Evolutionary conservation across 169 alveolate species (phyloP).

Genomic region (Cryptosporidium canis): DNA sequence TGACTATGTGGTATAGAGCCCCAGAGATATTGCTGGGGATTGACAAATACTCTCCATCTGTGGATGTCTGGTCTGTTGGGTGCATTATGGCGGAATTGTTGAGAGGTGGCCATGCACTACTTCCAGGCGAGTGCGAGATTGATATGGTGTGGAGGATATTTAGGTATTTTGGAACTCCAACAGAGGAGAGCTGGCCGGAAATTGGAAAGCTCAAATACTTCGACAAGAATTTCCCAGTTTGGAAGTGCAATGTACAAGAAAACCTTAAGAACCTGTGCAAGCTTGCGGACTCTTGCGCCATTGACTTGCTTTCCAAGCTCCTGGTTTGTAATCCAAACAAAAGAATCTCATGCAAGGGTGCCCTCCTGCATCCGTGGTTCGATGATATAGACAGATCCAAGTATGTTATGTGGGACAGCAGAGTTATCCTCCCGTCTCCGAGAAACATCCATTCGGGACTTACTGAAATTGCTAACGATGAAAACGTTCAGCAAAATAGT

Average conservation of each 20-base stretch:
- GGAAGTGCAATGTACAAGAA: slow-evolving; percentile 46
- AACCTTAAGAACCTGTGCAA: slow-evolving; percentile 52
- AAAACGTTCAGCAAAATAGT: slow-evolving; percentile 53
- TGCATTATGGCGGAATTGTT: slow-evolving; percentile 87
- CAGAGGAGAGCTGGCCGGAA: slow-evolving; percentile 86
- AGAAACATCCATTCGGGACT: not conserved
- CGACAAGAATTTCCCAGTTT: slow-evolving; percentile 64
- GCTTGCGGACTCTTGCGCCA: slow-evolving; percentile 62
- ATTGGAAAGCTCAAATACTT: slow-evolving; percentile 52
- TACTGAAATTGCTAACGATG: slow-evolving; percentile 50
- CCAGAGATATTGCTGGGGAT: slow-evolving; percentile 90
- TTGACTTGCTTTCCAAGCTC: slow-evolving; percentile 73
- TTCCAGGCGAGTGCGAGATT: slow-evolving; percentile 87
- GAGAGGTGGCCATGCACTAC: slow-evolving; percentile 82
- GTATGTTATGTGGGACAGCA: slow-evolving; percentile 64
- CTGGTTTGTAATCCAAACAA: slow-evolving; percentile 73
- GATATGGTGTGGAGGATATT: slow-evolving; percentile 88
- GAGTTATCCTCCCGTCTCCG: slow-evolving; percentile 56
- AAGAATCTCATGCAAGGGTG: slow-evolving; percentile 74
- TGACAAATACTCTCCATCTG: slow-evolving; percentile 86
- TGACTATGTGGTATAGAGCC: slow-evolving; percentile 89
- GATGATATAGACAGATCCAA: slow-evolving; percentile 66
- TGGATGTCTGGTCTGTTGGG: slow-evolving; percentile 90
- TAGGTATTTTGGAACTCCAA: slow-evolving; percentile 87
- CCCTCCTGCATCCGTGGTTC: slow-evolving; percentile 75